Conservation (phyloP, 176 grass and related monocot genomes). For the Zizania latifolia region DNA sequence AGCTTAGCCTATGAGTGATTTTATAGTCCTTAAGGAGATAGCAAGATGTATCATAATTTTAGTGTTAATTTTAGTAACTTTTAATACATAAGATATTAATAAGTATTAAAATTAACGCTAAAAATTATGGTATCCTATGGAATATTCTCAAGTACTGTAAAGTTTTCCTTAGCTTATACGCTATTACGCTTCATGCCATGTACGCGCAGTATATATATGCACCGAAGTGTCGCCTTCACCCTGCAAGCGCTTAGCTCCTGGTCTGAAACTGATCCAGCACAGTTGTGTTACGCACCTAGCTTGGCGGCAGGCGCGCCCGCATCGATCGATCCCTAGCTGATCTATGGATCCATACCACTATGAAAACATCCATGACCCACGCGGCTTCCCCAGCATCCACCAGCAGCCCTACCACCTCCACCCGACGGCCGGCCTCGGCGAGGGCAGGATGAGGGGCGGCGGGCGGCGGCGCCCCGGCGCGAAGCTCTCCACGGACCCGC, state of each 20-base stretch:
- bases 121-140: no score
- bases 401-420: slow-evolving; percentile 33
- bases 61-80: no score
- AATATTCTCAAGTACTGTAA: no score
- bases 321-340: background rate
- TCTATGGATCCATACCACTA: slow-evolving; percentile 52
- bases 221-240: background rate
- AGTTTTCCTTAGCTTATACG: background rate
- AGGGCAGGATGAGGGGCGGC: slow-evolving; percentile 36
- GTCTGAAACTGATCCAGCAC: slow-evolving; percentile 23
- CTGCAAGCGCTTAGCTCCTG: slow-evolving; percentile 29
- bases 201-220: slow-evolving; percentile 26
- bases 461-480: slow-evolving; percentile 43
- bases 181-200: background rate
- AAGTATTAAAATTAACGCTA: no score
- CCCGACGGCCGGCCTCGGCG: slow-evolving; percentile 15
- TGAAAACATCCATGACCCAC: slow-evolving; percentile 41
- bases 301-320: background rate
- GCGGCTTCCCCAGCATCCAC: slow-evolving; percentile 31
- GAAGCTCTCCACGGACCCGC: slow-evolving; percentile 87
- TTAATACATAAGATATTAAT: no score
- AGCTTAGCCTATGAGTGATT: no score
- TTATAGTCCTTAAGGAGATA: no score
- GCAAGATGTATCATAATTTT: no score
- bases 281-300: slow-evolving; percentile 18